Conservation (phyloP, 164 flowering plant species). For the Stephania japonica region DNA sequence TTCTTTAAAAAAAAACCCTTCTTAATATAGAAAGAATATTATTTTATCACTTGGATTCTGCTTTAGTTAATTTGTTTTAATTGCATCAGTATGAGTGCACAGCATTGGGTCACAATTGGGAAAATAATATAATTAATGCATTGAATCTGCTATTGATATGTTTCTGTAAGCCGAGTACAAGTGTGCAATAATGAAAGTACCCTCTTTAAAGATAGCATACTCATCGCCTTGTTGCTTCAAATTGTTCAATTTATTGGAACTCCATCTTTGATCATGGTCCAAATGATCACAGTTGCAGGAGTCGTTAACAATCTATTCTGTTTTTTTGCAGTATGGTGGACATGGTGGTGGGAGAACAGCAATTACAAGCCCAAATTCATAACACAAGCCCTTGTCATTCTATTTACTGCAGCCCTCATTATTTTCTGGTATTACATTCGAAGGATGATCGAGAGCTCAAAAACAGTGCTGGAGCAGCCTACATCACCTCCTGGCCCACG, state of each 20-base stretch:
- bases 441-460: not conserved
- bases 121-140: not conserved
- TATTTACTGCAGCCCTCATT: not conserved
- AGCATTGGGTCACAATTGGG: not conserved
- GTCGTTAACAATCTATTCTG: not conserved
- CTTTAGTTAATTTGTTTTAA: too few relatives aligned
- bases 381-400: not conserved
- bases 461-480: not conserved
- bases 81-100: not conserved
- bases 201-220: not conserved
- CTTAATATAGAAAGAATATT: too few relatives aligned
- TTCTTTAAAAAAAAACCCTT: not conserved
- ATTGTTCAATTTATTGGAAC: not conserved
- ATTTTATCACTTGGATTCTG: too few relatives aligned
- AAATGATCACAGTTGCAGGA: not conserved
- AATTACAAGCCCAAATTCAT: not conserved
- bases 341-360: not conserved
- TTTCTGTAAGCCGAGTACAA: not conserved
- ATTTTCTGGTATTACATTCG: not conserved
- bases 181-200: not conserved
- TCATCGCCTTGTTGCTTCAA: not conserved
- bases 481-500: conserved; percentile 43
- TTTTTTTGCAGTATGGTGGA: not conserved
- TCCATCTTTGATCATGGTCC: not conserved
- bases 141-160: not conserved